A percentile compares a stretch with the other conserved stretches of the same genome.
Conservation (phyloP, 1,284 basidiomycete genomes). For the Retiboletus flavoniger region DNA sequence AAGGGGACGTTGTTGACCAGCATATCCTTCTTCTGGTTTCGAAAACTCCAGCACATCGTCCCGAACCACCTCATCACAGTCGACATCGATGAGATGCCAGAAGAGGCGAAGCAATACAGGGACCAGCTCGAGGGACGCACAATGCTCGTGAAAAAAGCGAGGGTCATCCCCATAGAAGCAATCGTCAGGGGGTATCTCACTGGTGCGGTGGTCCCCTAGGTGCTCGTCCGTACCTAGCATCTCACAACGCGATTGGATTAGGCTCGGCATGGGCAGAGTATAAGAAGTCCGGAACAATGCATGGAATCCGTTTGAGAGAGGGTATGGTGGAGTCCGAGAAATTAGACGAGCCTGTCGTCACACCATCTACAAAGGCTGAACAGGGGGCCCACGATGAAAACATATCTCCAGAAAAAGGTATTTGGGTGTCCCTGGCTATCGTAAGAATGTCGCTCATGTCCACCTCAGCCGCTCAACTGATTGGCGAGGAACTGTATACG, state of each 20-base stretch:
- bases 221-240: neutral
- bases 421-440: constrained; percentile 6
- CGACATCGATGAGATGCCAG: constrained; percentile 71
- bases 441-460: constrained; percentile 4
- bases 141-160: constrained; percentile 91
- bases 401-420: constrained; percentile 89
- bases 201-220: constrained; percentile 49
- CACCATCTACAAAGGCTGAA: constrained; percentile 96
- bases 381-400: constrained; percentile 96
- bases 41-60: constrained; percentile 73
- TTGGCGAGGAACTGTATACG: constrained; percentile 68
- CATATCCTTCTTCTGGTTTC: constrained; percentile 95
- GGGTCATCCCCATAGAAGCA: constrained; percentile 93
- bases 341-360: constrained; percentile 85
- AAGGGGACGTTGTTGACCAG: constrained; percentile 91
- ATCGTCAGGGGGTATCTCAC: constrained; percentile 97
- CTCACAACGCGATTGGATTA: constrained; percentile 33
- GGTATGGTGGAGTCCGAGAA: constrained; percentile 87
- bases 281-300: constrained; percentile 84
- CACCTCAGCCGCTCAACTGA: constrained; percentile 55
- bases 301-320: constrained; percentile 76
- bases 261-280: constrained; percentile 97
- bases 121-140: constrained; percentile 79
- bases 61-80: constrained; percentile 87
- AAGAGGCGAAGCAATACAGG: constrained; percentile 65